These are phyloP conservation scores for Yamagishiella unicocca DNA, from an alignment of 139 green algal genomes.

Conservation along the genomic window DNA sequence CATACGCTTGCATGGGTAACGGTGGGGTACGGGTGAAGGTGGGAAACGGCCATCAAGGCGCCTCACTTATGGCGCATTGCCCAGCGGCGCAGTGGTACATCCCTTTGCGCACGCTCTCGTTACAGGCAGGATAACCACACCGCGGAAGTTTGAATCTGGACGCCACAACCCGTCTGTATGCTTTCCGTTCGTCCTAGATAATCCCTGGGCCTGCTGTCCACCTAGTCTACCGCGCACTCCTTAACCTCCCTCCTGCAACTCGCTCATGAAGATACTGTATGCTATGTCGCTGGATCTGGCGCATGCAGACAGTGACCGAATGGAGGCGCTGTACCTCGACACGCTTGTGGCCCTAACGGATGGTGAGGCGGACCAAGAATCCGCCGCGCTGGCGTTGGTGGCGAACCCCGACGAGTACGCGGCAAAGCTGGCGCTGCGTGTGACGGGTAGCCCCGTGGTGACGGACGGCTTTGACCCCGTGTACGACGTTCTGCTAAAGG, in stretches of 20 bases:
- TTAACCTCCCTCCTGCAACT: not conserved
- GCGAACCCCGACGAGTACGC: conserved; percentile 53
- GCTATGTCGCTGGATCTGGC: not conserved
- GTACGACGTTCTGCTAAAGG: conserved; percentile 59
- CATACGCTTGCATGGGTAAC: not conserved
- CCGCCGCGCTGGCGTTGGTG: conserved; percentile 16
- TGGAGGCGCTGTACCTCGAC: conserved; percentile 46
- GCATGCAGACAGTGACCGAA: conserved; percentile 44
- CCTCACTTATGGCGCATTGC: not conserved
- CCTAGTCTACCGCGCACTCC: not conserved
- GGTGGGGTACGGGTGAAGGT: not conserved
- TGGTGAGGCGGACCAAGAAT: not conserved
- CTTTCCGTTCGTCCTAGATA: too few relatives aligned
- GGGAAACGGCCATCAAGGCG: not conserved
- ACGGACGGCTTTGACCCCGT: conserved; percentile 49
- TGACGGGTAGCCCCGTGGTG: conserved; percentile 53
- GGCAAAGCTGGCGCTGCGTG: conserved; percentile 43
- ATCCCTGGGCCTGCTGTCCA: not conserved
- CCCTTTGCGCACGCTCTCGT: not conserved
- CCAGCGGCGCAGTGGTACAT: not conserved
- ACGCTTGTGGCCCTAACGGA: not conserved
- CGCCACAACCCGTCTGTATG: too few relatives aligned
- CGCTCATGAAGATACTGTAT: not conserved
- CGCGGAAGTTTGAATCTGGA: not conserved
- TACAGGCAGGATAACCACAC: not conserved